These are phyloP conservation scores for Heterobasidion annosum DNA, from an alignment of 1,284 basidiomycete genomes.

Conservation along the genomic window DNA sequence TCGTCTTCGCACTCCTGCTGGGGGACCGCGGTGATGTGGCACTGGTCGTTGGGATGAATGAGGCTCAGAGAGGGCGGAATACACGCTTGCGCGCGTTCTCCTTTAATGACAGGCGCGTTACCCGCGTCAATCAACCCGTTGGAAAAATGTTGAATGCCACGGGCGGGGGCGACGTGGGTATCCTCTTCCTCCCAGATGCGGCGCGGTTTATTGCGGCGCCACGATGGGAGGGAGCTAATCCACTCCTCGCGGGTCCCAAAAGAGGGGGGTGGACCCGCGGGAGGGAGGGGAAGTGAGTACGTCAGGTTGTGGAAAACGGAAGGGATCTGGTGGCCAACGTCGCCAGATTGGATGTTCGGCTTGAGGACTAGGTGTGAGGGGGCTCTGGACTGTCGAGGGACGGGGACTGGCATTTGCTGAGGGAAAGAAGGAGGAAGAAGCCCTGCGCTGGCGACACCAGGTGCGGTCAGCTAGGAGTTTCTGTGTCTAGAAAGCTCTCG, in stretches of 20 bases:
- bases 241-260: conserved; percentile 62
- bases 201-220: conserved; percentile 57
- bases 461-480: conserved; percentile 13
- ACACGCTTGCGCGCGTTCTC: conserved; percentile 70
- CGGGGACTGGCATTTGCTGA: conserved; percentile 77
- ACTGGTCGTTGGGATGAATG: conserved; percentile 2
- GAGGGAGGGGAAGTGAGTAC: conserved; percentile 47
- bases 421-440: conserved; percentile 23
- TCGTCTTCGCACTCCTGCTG: conserved; percentile 21
- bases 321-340: conserved; percentile 27
- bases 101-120: conserved; percentile 75
- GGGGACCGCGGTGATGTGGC: conserved; percentile 1
- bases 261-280: conserved; percentile 50
- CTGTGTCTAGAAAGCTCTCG: conserved; percentile 3
- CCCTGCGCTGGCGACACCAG: conserved; percentile 28
- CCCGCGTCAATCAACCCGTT: conserved; percentile 57
- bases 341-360: conserved; percentile 30
- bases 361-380: conserved; percentile 59
- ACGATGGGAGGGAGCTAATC: conserved; percentile 58
- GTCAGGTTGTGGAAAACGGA: conserved; percentile 42
- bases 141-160: conserved; percentile 44
- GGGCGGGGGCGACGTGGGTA: conserved; percentile 12
- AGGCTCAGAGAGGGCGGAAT: conserved; percentile 60
- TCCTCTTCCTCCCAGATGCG: conserved; percentile 53
- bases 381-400: conserved; percentile 48